Conservation (phyloP, 2,329 filamentous ascomycete species). For the Raffaelea arxii region DNA sequence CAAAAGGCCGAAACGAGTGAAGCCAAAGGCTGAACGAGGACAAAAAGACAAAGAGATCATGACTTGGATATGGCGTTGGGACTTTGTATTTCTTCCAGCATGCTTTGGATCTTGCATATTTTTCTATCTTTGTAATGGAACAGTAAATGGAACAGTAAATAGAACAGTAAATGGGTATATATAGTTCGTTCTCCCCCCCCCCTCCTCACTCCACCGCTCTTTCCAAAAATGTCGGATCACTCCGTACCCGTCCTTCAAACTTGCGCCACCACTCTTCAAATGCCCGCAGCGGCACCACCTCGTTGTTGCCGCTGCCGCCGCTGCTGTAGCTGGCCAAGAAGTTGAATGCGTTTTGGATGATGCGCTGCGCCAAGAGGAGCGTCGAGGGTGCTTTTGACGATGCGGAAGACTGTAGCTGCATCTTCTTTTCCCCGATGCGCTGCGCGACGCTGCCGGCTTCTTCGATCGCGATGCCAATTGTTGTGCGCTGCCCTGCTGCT, state of each 20-base stretch:
- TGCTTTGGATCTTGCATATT: neutral
- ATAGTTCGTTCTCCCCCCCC: neutral
- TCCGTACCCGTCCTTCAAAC: slow-evolving; percentile 78
- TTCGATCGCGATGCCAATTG: slow-evolving; percentile 78
- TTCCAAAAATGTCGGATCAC: slow-evolving; percentile 84
- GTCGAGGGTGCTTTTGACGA: slow-evolving; percentile 30
- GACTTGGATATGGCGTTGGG: too few relatives aligned
- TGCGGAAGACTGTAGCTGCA: slow-evolving; percentile 19
- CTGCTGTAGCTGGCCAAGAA: slow-evolving; percentile 78
- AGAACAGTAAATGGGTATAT: too few relatives aligned
- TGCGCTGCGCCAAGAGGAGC: slow-evolving; percentile 75
- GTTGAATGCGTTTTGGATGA: slow-evolving; percentile 96
- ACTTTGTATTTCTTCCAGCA: too few relatives aligned
- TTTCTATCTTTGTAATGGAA: too few relatives aligned
- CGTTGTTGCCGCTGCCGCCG: slow-evolving; percentile 45
- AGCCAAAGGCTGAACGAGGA: too few relatives aligned
- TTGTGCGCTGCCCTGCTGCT: slow-evolving; percentile 22
- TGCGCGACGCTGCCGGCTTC: slow-evolving; percentile 59
- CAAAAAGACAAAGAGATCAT: too few relatives aligned
- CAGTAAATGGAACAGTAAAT: too few relatives aligned
- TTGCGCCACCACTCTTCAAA: slow-evolving; percentile 98
- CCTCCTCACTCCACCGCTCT: slow-evolving; percentile 24
- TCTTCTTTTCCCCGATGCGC: slow-evolving; percentile 53
- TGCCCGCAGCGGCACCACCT: slow-evolving; percentile 86
- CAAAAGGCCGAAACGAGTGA: too few relatives aligned